Base-by-base conservation (phyloP, 768 basidiomycete genomes). In the Lepiota brunneoincarnata region DNA sequence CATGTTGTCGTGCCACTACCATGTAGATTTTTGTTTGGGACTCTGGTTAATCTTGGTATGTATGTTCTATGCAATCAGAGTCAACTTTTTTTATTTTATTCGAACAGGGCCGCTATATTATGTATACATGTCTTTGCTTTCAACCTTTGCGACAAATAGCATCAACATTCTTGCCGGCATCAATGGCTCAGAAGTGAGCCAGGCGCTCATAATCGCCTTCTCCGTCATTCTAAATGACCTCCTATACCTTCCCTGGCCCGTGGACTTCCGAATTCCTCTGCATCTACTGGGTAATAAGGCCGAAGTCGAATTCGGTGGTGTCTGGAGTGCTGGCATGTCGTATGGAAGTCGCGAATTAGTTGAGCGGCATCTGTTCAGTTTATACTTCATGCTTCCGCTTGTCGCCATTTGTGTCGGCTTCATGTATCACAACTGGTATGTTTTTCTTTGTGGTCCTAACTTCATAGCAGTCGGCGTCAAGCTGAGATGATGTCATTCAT, bases 101-200 rank as follows among this genome's bases (percentile, higher is more conserved):
- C n/a, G 23, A 26, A 36, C 39, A 98, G 96, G 96, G 2, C 92
- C 93, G 0, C 70, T 98, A 3, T 98, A 98, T 70, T 99, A 98
- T 69, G 55, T 95, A 49, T 99, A 98, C 74, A 98, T 99, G 91
- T 84, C 93, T 4, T 72, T 98, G 26, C 76, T 99, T 15, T 98
- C 95, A 28, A 98, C 94, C 0, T 99, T 98, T 69, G 84, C 91
- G 51, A 98, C 96, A 15, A 99, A 99, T 72, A 90, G 90, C 67
- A 97, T 98, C 78, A 99, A 99, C 70, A 98, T 99, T 61, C 85
- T 98, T 15, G 97, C 97, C 10, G 97, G 96, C 7, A 90, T 98
- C 60, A 98, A 99, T 66, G 97, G 96, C 10, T 86, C 96, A 4
- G 97, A 99, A 77, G 93, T 91, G 58, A 82, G 86, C 57, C 97